Base-by-base conservation (phyloP, 345 rosid species). In the Cardiospermum halicacabum region DNA sequence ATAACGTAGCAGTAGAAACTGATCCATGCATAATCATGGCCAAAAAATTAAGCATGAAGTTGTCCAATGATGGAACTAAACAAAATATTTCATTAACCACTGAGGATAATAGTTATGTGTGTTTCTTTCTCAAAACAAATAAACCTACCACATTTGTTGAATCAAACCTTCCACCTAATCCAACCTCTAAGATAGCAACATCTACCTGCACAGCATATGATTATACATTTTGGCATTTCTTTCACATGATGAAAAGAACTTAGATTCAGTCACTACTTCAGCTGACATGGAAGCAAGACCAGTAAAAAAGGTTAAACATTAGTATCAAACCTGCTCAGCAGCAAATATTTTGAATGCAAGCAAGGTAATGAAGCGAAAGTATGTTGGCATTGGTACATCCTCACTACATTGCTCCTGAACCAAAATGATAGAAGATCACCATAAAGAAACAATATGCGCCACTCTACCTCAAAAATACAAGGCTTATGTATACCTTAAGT, bases 131-230 rank as follows among this genome's bases (percentile, higher is more conserved):
- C 22, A 56, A 62, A 26, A 61, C 49, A 43, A 39, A 37, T 8
- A 56, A 31, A 55, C 79, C 7, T 78, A 94, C 99, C 91, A 91
- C 97, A 71, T 94, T 94, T 32, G 99, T 94, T 6, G 99, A 88
- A 40, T 91, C 96, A 53, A 83, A 87, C 70, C 62, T 87, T 70
- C 99, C 99, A 27, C 99, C 99, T 68, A 94, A 62, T 28, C 99
- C 99, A 25, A 94, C 97, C 82, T 94, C 99, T 70, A 94, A 79
- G 61, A 94, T 87, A 58, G 81, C 93, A 78, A 85, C 99, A 70
- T 94, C 99, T 37, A 94, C 93, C 99, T 94, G 76, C 62, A 56
- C 1, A 48, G 31, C 54, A 30, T 49, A 69, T 51, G 34, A 47
- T 47, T 7, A 4, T 4, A 51, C 42, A 56, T n/a, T 61, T 67